Base-by-base conservation (phyloP, 305 asterid species). In the Petunia hybrid region DNA sequence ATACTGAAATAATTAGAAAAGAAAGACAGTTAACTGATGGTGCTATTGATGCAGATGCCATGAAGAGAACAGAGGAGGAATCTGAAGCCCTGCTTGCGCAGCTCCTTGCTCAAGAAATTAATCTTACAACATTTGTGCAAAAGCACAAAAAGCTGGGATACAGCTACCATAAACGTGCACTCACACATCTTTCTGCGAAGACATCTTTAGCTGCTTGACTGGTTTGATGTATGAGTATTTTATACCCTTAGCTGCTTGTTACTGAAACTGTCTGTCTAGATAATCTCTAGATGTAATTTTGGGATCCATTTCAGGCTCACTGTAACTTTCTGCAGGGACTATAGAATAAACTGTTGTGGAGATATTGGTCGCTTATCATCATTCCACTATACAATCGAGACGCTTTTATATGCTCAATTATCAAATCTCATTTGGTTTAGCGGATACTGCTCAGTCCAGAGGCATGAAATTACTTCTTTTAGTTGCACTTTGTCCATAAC, bases 161-260 rank as follows among this genome's bases (percentile, higher is more conserved):
- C 63, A 84, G 89, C 1, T 92, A 89, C 85, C 98, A 95, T 67
- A 94, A 85, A 76, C 93, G 94, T 1, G 89, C 98, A 22, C 93
- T 95, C 22, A 91, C 93, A 45, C 98, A 91, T 80, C 95, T 94
- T 86, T 95, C 98, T 55, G 97, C 94, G 69, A 95, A 88, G 89
- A 91, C 98, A 73, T 88, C 96, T 77, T 71, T 88, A 40, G 78
- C 85, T 61, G 80, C 81, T 84, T 92, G 89, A 88, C 3, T 55
- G 43, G 5, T 61, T 77, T 5, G 48, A 60, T 60, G 39, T 8
- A 60, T 22, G 12, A 12, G 4, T 10, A 5, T 10, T 22, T 0
- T 63, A 10, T 4, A 63, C 4, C 12, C 8, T 63, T 63, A 16
- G 69, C 69, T 35, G 69, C 69, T 4, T 1, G 43, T 63, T 8